Conservation (phyloP, 2,329 filamentous ascomycete species). For the Xylariaceae sp. region DNA sequence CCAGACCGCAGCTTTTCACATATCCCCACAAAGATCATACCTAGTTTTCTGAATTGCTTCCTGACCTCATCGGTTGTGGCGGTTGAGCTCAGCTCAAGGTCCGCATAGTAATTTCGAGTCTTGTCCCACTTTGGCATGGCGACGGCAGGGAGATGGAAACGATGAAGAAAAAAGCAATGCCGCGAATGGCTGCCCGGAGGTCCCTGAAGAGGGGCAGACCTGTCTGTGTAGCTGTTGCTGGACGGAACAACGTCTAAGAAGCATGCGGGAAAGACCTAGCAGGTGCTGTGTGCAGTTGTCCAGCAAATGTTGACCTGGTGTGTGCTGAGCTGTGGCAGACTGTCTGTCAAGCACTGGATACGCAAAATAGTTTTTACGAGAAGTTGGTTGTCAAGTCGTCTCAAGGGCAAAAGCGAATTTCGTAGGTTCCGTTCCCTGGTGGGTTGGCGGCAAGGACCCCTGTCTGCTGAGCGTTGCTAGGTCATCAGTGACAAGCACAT, state of each 20-base stretch:
- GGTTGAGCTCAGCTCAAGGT: constrained; percentile 64
- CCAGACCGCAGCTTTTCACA: too few species aligned
- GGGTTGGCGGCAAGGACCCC: background rate
- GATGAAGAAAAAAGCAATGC: constrained; percentile 5
- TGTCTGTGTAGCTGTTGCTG: background rate
- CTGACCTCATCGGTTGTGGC: constrained; percentile 73
- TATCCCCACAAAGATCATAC: constrained; percentile 39
- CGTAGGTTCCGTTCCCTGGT: too few species aligned
- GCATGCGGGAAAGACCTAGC: too few species aligned
- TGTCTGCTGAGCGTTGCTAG: background rate
- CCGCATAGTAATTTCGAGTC: constrained; percentile 76
- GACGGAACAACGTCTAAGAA: too few species aligned
- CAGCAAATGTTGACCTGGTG: too few species aligned
- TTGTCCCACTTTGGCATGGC: constrained; percentile 65
- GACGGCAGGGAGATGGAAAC: constrained; percentile 22
- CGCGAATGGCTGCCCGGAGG: background rate
- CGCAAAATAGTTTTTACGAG: too few species aligned
- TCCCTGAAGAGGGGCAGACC: constrained; percentile 14
- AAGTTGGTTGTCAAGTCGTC: too few species aligned
- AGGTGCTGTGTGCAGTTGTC: too few species aligned
- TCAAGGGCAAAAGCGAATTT: too few species aligned
- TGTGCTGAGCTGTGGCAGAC: too few species aligned
- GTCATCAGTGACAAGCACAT: constrained; percentile 1
- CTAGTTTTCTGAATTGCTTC: constrained; percentile 79
- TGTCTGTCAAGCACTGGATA: too few species aligned